A percentile compares a stretch with the other conserved stretches of the same genome.
These are phyloP conservation scores for Castanea sativa DNA, from an alignment of 306 rosid genomes.

Conservation along the genomic window DNA sequence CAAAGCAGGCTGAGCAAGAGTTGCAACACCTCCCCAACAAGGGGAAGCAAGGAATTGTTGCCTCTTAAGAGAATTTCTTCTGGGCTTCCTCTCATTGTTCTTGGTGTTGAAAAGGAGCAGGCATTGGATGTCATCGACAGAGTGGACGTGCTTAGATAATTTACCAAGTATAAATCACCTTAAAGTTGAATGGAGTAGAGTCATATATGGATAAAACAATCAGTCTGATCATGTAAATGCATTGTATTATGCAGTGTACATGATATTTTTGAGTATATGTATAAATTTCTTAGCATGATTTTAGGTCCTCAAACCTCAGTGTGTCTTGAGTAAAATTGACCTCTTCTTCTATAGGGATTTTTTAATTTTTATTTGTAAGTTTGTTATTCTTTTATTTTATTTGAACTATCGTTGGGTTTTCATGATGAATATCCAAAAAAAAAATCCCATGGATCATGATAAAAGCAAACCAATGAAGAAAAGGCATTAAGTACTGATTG, in stretches of 20 bases:
- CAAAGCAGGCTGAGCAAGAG: conserved; percentile 48
- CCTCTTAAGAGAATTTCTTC: conserved; percentile 46
- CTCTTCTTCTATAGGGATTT: too few relatives aligned
- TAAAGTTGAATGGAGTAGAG: conserved; percentile 2
- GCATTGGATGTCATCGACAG: conserved; percentile 73
- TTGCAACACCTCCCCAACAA: conserved; percentile 47
- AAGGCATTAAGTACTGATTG: too few relatives aligned
- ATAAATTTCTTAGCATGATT: too few relatives aligned
- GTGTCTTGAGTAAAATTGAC: too few relatives aligned
- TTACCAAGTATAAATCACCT: neutral
- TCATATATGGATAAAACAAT: conserved; percentile 4
- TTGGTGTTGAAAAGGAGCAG: conserved; percentile 49
- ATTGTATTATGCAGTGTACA: conserved; percentile 22
- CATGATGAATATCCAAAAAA: too few relatives aligned
- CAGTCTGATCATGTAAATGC: conserved; percentile 31
- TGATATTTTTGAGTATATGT: neutral
- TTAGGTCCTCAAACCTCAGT: too few relatives aligned
- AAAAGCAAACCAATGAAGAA: too few relatives aligned
- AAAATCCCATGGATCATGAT: too few relatives aligned
- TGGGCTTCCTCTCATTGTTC: conserved; percentile 53
- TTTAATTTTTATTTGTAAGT: too few relatives aligned
- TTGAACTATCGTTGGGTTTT: too few relatives aligned
- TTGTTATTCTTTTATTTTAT: too few relatives aligned
- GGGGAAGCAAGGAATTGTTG: conserved; percentile 39
- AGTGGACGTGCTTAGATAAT: conserved; percentile 45